These are phyloP conservation scores for Trichoderma citrinoviride DNA, from an alignment of 2,329 filamentous ascomycete species.

Conservation along the genomic window DNA sequence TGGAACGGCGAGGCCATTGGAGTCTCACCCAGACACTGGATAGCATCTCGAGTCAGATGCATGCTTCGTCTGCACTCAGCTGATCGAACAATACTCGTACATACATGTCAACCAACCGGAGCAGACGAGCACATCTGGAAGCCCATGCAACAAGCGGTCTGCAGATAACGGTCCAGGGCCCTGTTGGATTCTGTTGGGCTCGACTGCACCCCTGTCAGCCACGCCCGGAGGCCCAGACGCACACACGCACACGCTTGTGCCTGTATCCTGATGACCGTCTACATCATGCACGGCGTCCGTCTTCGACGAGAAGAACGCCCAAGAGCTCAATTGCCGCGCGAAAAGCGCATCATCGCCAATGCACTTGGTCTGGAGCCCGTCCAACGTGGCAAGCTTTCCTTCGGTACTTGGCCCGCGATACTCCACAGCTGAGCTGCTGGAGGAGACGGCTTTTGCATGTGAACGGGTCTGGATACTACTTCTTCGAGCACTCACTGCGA, in stretches of 20 bases:
- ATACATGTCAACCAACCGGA: background rate
- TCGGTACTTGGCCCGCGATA: background rate
- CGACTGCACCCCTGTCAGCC: background rate
- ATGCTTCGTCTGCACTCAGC: background rate
- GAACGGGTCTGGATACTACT: background rate
- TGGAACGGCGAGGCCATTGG: no score
- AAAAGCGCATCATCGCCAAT: background rate
- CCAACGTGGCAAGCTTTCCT: slow-evolving; percentile 9
- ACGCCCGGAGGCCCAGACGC: no score
- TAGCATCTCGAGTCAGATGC: background rate
- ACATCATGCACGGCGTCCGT: background rate
- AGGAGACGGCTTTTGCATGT: background rate
- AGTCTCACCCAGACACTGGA: no score
- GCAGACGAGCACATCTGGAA: background rate
- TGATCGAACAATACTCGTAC: background rate
- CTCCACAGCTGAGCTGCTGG: background rate
- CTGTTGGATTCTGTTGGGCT: slow-evolving; percentile 9
- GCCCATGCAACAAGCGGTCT: slow-evolving; percentile 14
- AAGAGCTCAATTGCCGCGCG: background rate
- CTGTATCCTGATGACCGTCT: background rate
- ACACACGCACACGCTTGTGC: no score
- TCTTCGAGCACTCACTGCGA: no score
- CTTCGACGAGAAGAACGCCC: background rate
- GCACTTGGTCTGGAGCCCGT: background rate
- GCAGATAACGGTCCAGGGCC: background rate